Evolutionary conservation across 768 basidiomycete genomes (phyloP).

Genomic region (Terana coerulea): DNA sequence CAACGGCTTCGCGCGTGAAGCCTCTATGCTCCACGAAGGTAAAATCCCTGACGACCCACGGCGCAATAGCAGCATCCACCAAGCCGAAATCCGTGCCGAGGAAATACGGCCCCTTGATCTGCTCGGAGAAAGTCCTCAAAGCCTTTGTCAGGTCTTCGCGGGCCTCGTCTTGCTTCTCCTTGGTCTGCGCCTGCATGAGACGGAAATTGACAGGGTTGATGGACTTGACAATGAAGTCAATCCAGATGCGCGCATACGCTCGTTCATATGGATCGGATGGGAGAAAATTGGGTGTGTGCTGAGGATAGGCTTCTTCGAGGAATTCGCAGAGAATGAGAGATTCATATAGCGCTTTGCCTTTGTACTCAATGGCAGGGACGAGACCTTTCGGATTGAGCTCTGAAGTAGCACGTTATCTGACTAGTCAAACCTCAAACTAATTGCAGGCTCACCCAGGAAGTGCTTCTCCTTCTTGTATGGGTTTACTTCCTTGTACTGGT

Average conservation of each 20-base stretch:
- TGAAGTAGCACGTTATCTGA: conserved; percentile 8
- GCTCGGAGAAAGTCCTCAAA: conserved; percentile 32
- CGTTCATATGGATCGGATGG: conserved; percentile 48
- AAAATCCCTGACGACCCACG: conserved; percentile 50
- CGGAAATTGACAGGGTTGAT: conserved; percentile 52
- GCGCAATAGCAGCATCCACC: conserved; percentile 52
- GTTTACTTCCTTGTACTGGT: conserved; percentile 65
- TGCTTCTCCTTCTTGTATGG: conserved; percentile 66
- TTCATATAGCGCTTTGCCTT: conserved; percentile 56
- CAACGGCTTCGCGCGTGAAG: conserved; percentile 40
- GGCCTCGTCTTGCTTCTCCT: conserved; percentile 32
- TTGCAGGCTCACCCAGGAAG: conserved; percentile 40
- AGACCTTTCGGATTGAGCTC: conserved; percentile 68
- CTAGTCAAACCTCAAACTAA: background rate
- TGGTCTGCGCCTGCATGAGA: conserved; percentile 29
- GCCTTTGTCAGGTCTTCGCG: conserved; percentile 36
- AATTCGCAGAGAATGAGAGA: conserved; percentile 63
- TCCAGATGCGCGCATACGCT: conserved; percentile 52
- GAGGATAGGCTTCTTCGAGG: conserved; percentile 57
- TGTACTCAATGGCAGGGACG: conserved; percentile 55
- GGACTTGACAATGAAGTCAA: conserved; percentile 51
- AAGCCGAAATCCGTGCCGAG: conserved; percentile 49
- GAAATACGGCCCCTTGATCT: conserved; percentile 51
- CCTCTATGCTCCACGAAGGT: conserved; percentile 46
- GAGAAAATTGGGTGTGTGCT: conserved; percentile 42